These are phyloP conservation scores for Austropuccinia psidii DNA, from an alignment of 1,284 basidiomycete species.

Conservation along the genomic window DNA sequence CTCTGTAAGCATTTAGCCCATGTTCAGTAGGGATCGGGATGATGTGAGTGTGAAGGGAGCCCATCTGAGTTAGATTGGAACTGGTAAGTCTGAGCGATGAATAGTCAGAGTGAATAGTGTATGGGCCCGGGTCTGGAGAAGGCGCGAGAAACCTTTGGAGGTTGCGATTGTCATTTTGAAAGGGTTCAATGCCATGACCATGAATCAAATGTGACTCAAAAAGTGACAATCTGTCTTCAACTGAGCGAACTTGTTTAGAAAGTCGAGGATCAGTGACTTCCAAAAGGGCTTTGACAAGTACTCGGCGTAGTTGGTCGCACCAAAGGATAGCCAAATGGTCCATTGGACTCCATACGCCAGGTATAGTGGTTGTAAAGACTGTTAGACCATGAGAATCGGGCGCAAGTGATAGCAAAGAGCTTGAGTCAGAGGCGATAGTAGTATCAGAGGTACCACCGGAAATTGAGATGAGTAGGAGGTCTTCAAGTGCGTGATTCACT, in stretches of 20 bases:
- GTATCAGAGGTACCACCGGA: conserved; percentile 87
- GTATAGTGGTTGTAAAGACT: conserved; percentile 75
- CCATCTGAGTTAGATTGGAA: neutral
- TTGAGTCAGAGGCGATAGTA: conserved; percentile 86
- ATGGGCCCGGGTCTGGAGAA: neutral
- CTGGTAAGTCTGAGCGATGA: neutral
- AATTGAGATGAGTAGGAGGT: conserved; percentile 64
- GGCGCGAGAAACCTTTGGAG: neutral
- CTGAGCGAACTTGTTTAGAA: conserved; percentile 18
- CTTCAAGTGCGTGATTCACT: conserved; percentile 38
- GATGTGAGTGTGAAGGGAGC: neutral
- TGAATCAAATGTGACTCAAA: conserved; percentile 33
- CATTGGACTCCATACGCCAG: conserved; percentile 86
- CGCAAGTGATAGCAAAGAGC: conserved; percentile 56
- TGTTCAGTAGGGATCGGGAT: neutral
- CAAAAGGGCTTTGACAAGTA: conserved; percentile 68
- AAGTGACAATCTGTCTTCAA: conserved; percentile 29
- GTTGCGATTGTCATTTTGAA: conserved; percentile 10
- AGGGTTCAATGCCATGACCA: conserved; percentile 32
- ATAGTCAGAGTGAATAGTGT: neutral
- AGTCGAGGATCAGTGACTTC: conserved; percentile 54
- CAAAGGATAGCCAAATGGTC: conserved; percentile 96
- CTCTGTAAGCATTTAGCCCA: too few species aligned
- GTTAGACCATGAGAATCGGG: conserved; percentile 57
- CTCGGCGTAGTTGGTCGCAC: conserved; percentile 94